Evolutionary conservation across 2,329 filamentous ascomycete species (phyloP), one percentile per base, ranked within the genome.

Genomic region (Sporothrix brunneoviolacea): DNA sequence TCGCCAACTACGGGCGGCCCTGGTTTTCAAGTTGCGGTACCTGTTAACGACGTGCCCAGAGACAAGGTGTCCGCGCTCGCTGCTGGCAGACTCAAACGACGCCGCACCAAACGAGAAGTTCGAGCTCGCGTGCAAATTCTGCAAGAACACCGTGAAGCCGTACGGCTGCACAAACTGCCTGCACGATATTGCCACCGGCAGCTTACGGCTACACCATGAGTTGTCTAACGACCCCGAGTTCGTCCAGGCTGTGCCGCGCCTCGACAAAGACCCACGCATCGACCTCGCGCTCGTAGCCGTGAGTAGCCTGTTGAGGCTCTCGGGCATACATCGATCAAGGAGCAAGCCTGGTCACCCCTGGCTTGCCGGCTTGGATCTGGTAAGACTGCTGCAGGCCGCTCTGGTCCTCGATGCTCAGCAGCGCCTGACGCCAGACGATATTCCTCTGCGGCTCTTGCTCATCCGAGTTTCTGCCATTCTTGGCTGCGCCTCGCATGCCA

Each of bases 401-500:
- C 52, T 73, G 0, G 60, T 80, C 4, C 66, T 81, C 1, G 75
- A 80, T 28, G 65, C 70, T 12, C 75, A 78, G 51, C 65, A 74
- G 5, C 61, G 61, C n/a, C 59, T 64, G 44, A 69, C 68, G 0
- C 70, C 74, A 0, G 70, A 71, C 37, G 71, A 79, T 39, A 68
- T 68, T 43, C 64, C 70, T 1, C 64, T 77, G 3, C 70, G 72
- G 3, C 64, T 82, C 4, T 54, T 81, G 0, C 65, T 82, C 0
- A 67, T 76, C 1, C 74, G 76, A 49, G 59, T 80, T 3, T 75
- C 78, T 45, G 63, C 79, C 9, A 61, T 72, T 4, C 63, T 80
- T 7, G 77, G 77, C 8, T 76, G 73, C 12, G 69, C 69, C 0
- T 67, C 72, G 2, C 67, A 69, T 16, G 74, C 74, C 0, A 65